Base-by-base conservation (phyloP, 441 rosid genomes). In the Mallotus japonicus region DNA sequence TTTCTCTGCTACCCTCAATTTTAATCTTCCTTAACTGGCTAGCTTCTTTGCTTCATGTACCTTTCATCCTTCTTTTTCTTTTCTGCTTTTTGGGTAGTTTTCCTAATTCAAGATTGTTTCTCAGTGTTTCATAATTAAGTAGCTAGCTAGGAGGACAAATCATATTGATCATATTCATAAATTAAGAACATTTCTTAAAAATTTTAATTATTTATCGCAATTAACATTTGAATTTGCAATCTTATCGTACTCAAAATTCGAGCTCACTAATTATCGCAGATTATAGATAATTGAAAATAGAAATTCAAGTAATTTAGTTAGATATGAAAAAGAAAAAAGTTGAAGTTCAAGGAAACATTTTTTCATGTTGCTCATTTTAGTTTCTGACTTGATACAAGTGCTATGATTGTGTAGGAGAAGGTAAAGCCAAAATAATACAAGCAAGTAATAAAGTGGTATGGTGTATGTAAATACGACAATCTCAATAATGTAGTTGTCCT, bases 401-500 rank as follows among this genome's bases (percentile, higher is more conserved):
- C 37, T 44, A 28, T 69, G 60, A 42, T 46, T 72, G 61, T 34
- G 67, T 47, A 51, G 17, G 44, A 11, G 55, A 16, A 57, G 69
- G 49, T 24, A 67, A 54, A 50, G 63, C 68, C 71, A 78, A 78
- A 65, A 51, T 6, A 53, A 74, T 15, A 59, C 17, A 61, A 0
- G 49, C 11, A 44, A 44, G 49, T 62, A 42, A 20, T 24, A 57
- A 54, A 76, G 66, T 63, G 72, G 46, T 74, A 37, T 49, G 54
- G 11, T 22, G 47, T 70, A 57, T 12, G 67, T 57, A 70, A 65
- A 79, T 19, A 75, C 10, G 65, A 74, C 77, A 79, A 74, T 47
- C 15, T 61, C 61, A 82, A 79, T 75, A 74, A 65, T 76, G 79
- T 49, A 28, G 61, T 51, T 69, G 77, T 77, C 72, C 74, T 81